phyloP scores from a whole-genome alignment of 2,329 filamentous ascomycete species.

The Arthrocladium fulminans region DNA sequence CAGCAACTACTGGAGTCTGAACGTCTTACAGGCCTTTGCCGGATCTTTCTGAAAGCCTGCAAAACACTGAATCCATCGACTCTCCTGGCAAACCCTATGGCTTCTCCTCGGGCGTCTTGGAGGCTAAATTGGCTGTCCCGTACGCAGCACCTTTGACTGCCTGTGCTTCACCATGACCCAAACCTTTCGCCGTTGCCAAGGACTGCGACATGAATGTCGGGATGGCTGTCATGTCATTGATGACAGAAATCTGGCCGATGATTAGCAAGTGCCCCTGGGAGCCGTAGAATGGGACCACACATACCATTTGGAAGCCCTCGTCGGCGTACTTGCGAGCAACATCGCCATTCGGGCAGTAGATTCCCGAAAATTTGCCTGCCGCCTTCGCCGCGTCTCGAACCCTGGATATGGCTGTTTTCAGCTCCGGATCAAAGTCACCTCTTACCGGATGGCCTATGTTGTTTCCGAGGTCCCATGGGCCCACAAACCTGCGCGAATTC shows the following conservation, averaged over 20 bases:
- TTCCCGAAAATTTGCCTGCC: conserved; percentile 46
- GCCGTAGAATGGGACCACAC: conserved; percentile 14
- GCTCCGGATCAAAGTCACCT: conserved; percentile 40
- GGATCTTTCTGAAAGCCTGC: too few species aligned
- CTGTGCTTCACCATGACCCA: conserved; percentile 20
- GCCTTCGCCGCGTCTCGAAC: conserved; percentile 44
- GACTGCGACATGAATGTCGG: conserved; percentile 33
- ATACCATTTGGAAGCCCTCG: conserved; percentile 48
- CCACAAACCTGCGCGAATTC: conserved; percentile 37
- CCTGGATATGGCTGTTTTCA: conserved; percentile 43
- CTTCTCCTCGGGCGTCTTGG: conserved; percentile 13
- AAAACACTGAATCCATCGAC: background rate
- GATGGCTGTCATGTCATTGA: conserved; percentile 39
- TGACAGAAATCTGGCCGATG: conserved; percentile 29
- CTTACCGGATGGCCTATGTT: conserved; percentile 47
- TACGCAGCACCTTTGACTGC: conserved; percentile 22
- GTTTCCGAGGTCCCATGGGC: conserved; percentile 50
- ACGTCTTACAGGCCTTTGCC: too few species aligned
- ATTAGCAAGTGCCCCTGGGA: conserved; percentile 6
- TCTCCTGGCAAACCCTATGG: conserved; percentile 1
- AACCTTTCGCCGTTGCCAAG: conserved; percentile 29
- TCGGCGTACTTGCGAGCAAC: conserved; percentile 45
- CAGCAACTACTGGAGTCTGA: too few species aligned
- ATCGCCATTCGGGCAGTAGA: conserved; percentile 46
- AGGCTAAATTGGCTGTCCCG: conserved; percentile 15